Evolutionary conservation across 768 basidiomycete species (phyloP), one percentile per base, ranked within the genome.

Genomic region (Mycena latifolia): DNA sequence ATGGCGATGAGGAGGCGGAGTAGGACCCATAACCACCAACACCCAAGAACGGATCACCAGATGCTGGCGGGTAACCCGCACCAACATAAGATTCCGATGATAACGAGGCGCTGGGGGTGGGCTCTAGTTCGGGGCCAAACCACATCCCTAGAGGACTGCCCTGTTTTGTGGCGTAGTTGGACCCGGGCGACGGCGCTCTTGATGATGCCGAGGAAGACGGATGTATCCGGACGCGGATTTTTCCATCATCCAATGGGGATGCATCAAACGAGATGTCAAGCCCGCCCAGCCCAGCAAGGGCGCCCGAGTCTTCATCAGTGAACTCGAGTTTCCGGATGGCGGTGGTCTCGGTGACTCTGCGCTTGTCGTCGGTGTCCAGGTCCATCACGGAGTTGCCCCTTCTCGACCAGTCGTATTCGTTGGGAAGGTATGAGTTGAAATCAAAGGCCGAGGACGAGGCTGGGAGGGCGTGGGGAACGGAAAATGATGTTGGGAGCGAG

Each of bases 201-300:
- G 77, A 82, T 25, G 84, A 82, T 18, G 79, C 74, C 68, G 84
- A 79, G 5, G 87, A 80, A 9, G 86, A 81, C 47, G 89, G 86
- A 71, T 92, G 89, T 69, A 92, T 91, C 69, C 88, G 85, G 45
- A 92, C 90, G 56, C 88, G 89, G 70, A 92, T 89, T 78, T 87
- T 90, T 63, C 91, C 89, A 72, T 90, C 86, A 68, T 89, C 85
- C 53, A 84, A 81, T 33, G 88, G 81, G 45, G 81, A 83, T 50
- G 90, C 79, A 69, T 93, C 92, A 71, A 94, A 92, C 45, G 90
- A 90, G 74, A 94, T 89, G 69, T 90, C 86, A 57, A 93, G 79
- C 46, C 85, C 87, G 60, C 84, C 85, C 46, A 91, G 82, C 45
- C 80, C 83, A 60, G 76, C 80, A 39, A 83, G 76, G 43, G 82